Evolutionary conservation across 257 asterid genomes (phyloP), one percentile per base, ranked within the genome.

Genomic region (Penstemon eatonii): DNA sequence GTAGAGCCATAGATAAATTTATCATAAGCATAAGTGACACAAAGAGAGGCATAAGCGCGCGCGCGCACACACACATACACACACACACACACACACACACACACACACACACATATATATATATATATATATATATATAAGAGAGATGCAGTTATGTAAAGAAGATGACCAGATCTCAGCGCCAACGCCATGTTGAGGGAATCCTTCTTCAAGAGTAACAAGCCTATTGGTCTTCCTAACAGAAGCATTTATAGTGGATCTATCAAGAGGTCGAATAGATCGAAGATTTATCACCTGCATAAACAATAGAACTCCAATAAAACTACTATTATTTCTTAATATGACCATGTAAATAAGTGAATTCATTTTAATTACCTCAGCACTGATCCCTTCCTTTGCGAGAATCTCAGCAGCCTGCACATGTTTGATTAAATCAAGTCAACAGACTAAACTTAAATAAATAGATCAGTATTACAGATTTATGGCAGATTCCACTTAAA

Each of bases 161-260:
- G 69, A 79, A 56, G 56, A 13, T 69, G 56, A 90, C 97, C 97
- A 86, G 76, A 90, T 88, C 79, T 90, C 97, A 65, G 97, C 95
- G 7, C 97, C 97, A 58, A 90, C 84, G 39, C 97, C 95, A 60
- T 90, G 95, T 77, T 90, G 97, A 43, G 96, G 92, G 70, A 84
- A 86, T 50, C 92, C 96, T 82, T 87, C 96, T 79, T 90, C 95
- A 46, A 90, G 80, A 25, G 96, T 87, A 42, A 87, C 89, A 61
- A 90, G 93, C 74, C 95, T 80, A 79, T 84, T 90, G 38, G 96
- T 90, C 81, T 90, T 87, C 79, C 88, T 82, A 13, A 90, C 91
- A 6, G 96, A 90, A 74, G 87, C 82, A 73, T 90, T 87, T 57
- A 90, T 87, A 33, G 95, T 74, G 60, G 88, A 66, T 80, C 89